Base-by-base conservation (phyloP, 2,329 filamentous ascomycete genomes). In the Fusarium papillatum region DNA sequence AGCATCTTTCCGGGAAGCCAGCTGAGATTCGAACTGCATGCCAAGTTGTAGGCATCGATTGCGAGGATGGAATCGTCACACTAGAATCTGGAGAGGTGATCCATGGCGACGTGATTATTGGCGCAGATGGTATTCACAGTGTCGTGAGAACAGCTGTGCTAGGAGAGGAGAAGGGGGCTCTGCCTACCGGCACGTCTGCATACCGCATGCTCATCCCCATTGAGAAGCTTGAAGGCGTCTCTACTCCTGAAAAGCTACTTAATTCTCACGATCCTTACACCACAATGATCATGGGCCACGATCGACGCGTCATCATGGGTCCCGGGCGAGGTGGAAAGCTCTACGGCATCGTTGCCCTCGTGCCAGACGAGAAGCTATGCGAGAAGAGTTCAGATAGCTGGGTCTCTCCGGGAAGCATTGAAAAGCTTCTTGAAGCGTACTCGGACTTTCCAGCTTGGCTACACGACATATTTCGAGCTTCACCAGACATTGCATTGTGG, bases 71-170 rank as follows among this genome's bases (percentile, higher is more conserved):
- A 4, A 26, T 75, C 5, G 69, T 78, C 13, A 78, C 63, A 8
- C 55, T 78, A 16, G 68, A 75, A 14, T 72, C 69, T 0, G 76
- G 72, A 4, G 76, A 78, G 11, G 24, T 55, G 14, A 34, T 78
- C 16, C 38, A n/a, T 2, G 76, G 76, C 34, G 76, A 78, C 13
- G 34, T 78, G 2, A 63, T 78, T 3, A 74, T 78, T 22, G 76
- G 76, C 5, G 76, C 76, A n/a, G 76, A 78, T n/a, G 76, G 76
- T 10, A 75, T 78, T 17, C 76, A 78, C 26, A 78, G 76, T 16
- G 68, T 68, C 3, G 72, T 78, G n/a, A 68, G 76, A 26, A 73
- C 69, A 1, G 74, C 76, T 1, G 76, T 78, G 2, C 50, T 78
- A 1, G 67, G 69, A 3, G 74, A 78, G 38, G 59, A 68, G 31